Evolutionary conservation across 2,329 filamentous ascomycete genomes (phyloP).

Genomic region (Paraphoma sp.): DNA sequence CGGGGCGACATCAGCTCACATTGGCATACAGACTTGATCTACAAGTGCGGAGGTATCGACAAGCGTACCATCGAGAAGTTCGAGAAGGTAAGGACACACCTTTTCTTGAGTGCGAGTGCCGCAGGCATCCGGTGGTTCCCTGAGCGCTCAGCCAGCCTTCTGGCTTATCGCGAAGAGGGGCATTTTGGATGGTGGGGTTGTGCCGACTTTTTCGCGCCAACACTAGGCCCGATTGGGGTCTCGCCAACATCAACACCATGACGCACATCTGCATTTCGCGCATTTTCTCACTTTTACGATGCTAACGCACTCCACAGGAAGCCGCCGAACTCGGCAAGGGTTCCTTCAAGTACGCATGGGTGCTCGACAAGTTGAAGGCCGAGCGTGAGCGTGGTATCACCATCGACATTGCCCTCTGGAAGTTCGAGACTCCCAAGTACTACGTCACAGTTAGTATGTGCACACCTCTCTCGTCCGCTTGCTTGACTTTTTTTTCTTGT

Average conservation of each 20-base stretch:
- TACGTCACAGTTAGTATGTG: conserved; percentile 78
- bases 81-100: conserved; percentile 83
- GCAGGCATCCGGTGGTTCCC: conserved; percentile 22
- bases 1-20: conserved; percentile 38
- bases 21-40: conserved; percentile 85
- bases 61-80: conserved; percentile 99
- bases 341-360: conserved; percentile 99
- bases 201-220: conserved; percentile 46
- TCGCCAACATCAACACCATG: conserved; percentile 43
- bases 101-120: conserved; percentile 16
- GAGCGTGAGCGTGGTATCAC: conserved; percentile 99
- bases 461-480: too few species aligned
- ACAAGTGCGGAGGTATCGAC: conserved; percentile 99
- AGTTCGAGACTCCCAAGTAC: conserved; percentile 99
- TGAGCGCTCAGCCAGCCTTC: conserved; percentile 35
- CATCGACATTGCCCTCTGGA: conserved; percentile 99
- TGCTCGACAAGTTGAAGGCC: conserved; percentile 99
- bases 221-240: conserved; percentile 39
- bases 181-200: conserved; percentile 50
- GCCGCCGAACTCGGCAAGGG: conserved; percentile 99
- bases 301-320: conserved; percentile 69
- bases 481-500: too few species aligned
- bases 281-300: conserved; percentile 12
- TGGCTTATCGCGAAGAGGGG: conserved; percentile 46
- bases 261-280: conserved; percentile 29